A percentile compares a stretch with the other conserved stretches of the same genome.
phyloP scores from a whole-genome alignment of 2,329 filamentous ascomycete species.

The Tolypocladium cylindrosporum region DNA sequence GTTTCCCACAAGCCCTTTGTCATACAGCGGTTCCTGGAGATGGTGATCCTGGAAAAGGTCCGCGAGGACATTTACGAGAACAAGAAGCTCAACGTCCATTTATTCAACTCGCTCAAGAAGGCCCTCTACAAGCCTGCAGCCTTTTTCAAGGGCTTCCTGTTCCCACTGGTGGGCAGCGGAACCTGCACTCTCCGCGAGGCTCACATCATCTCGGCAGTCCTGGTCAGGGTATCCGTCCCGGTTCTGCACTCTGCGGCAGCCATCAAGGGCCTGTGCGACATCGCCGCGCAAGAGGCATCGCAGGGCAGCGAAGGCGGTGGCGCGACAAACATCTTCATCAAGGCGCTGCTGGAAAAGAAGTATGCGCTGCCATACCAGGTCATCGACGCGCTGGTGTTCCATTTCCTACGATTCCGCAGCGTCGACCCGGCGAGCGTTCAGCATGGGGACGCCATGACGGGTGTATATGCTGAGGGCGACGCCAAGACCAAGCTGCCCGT shows the following conservation, averaged over 20 bases:
- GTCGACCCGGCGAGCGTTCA: slow-evolving; percentile 50
- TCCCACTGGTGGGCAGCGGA: slow-evolving; percentile 74
- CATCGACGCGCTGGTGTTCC: slow-evolving; percentile 88
- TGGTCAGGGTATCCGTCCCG: slow-evolving; percentile 76
- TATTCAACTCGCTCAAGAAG: slow-evolving; percentile 90
- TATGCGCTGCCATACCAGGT: slow-evolving; percentile 94
- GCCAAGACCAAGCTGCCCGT: slow-evolving; percentile 65
- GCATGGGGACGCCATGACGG: slow-evolving; percentile 42
- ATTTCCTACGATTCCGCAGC: slow-evolving; percentile 83
- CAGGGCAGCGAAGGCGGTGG: slow-evolving; percentile 78
- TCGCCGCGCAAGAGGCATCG: slow-evolving; percentile 81
- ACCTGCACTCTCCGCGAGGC: slow-evolving; percentile 91
- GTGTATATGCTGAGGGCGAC: slow-evolving; percentile 33
- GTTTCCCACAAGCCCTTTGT: slow-evolving; percentile 72
- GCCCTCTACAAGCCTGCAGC: slow-evolving; percentile 86
- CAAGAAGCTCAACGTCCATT: slow-evolving; percentile 89
- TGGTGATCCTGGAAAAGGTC: slow-evolving; percentile 80
- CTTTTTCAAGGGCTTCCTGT: slow-evolving; percentile 94
- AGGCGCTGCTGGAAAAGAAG: slow-evolving; percentile 87
- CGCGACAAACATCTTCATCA: slow-evolving; percentile 91
- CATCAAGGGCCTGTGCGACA: slow-evolving; percentile 84
- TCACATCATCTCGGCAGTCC: slow-evolving; percentile 78
- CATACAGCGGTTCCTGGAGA: slow-evolving; percentile 77
- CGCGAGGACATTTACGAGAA: slow-evolving; percentile 88
- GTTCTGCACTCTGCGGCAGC: slow-evolving; percentile 89